These are phyloP conservation scores for Chaetomiaceae sp. DNA, from an alignment of 2,329 filamentous ascomycete species.

Conservation along the genomic window DNA sequence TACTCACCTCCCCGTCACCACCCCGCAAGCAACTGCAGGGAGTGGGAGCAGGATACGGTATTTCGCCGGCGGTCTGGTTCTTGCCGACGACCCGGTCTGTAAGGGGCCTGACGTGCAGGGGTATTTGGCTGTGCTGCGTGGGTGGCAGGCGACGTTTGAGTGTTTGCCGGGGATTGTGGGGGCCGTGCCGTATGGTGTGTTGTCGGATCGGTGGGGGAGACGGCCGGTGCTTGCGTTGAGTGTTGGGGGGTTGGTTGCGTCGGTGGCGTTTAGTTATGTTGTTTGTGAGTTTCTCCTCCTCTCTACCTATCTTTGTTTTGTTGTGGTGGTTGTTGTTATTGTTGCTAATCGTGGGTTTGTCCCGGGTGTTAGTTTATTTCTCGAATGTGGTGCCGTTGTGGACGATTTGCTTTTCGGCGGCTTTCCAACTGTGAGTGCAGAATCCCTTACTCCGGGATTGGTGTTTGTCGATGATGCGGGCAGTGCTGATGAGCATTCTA, in stretches of 20 bases:
- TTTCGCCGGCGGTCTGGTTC: conserved; percentile 5
- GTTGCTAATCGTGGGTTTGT: background rate
- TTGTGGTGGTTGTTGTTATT: background rate
- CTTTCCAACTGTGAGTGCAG: conserved; percentile 33
- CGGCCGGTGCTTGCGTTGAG: conserved; percentile 37
- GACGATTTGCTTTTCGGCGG: conserved; percentile 32
- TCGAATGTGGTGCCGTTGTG: conserved; percentile 38
- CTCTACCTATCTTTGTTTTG: too few species aligned
- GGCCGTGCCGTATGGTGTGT: conserved; percentile 42
- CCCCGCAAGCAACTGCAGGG: background rate
- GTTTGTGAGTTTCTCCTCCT: conserved; percentile 23
- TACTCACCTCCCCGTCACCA: background rate
- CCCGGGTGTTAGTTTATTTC: conserved; percentile 31
- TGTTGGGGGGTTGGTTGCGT: conserved; percentile 21
- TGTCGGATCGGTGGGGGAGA: conserved; percentile 45
- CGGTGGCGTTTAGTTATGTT: conserved; percentile 19
- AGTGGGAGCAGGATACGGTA: background rate
- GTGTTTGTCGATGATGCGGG: too few species aligned
- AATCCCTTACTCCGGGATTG: background rate
- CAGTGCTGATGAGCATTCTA: too few species aligned
- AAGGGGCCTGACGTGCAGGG: conserved; percentile 47
- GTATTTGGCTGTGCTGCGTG: conserved; percentile 47
- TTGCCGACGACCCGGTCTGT: conserved; percentile 40
- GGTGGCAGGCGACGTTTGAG: conserved; percentile 42
- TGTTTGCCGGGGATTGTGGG: conserved; percentile 41